Evolutionary conservation across 2,329 filamentous ascomycete genomes (phyloP).

Genomic region (Pezicula rhizophila): DNA sequence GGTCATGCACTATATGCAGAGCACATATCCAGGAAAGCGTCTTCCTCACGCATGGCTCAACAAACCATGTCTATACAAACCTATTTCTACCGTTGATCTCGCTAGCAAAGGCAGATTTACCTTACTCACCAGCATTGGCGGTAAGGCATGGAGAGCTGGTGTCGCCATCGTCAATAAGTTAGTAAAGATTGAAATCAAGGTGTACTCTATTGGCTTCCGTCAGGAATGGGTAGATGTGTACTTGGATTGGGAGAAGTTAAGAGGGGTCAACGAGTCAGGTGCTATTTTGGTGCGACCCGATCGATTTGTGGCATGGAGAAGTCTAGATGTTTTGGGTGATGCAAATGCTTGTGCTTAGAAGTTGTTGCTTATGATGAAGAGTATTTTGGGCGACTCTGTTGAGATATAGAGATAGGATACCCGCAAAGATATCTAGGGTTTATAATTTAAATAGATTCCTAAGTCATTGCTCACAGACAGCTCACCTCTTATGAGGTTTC

Average conservation of each 20-base stretch:
- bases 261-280: constrained; percentile 50
- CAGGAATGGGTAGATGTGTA: constrained; percentile 56
- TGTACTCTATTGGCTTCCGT: constrained; percentile 46
- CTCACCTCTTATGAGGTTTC: too few species aligned
- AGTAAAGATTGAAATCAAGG: constrained; percentile 30
- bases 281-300: constrained; percentile 52
- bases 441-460: too few species aligned
- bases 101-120: constrained; percentile 47
- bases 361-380: background rate
- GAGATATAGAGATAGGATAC: background rate
- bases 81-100: constrained; percentile 50
- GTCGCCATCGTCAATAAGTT: constrained; percentile 23
- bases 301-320: constrained; percentile 19
- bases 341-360: background rate
- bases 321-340: background rate
- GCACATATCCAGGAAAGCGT: constrained; percentile 33
- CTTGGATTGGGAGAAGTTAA: constrained; percentile 46
- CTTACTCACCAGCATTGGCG: constrained; percentile 46
- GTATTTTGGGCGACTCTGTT: background rate
- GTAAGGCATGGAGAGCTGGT: constrained; percentile 43
- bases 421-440: too few species aligned
- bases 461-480: too few species aligned
- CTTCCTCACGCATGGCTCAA: constrained; percentile 55
- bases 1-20: background rate
- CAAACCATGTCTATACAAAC: constrained; percentile 33